phyloP scores from a whole-genome alignment of 805 yeast genomes.

The Sugiyamaella marilandica region DNA sequence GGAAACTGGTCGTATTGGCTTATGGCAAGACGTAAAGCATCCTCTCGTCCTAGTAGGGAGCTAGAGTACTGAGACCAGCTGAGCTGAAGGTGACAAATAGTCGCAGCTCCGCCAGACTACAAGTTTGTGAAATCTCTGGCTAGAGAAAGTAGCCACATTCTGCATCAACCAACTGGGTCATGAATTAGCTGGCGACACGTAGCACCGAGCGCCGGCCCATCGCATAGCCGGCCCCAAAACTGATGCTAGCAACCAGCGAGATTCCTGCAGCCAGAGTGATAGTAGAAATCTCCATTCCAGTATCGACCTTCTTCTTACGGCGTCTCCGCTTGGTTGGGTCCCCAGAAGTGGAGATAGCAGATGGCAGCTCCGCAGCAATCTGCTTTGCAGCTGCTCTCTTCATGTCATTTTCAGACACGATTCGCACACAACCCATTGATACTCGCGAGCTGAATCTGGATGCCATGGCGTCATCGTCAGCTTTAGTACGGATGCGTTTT shows the following conservation, averaged over 20 bases:
- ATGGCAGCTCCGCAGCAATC: background rate
- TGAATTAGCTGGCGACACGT: conserved; percentile 2
- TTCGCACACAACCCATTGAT: conserved; percentile 7
- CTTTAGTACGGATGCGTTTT: background rate
- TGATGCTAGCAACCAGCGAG: conserved; percentile 20
- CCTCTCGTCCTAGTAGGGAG: background rate
- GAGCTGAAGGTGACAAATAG: no score
- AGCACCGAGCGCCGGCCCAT: conserved; percentile 17
- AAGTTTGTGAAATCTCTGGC: background rate
- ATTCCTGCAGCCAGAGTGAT: conserved; percentile 19
- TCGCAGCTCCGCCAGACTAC: background rate
- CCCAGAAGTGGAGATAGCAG: background rate
- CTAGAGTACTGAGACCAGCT: background rate
- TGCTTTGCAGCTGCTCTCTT: conserved; percentile 2
- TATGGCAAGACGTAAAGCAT: no score
- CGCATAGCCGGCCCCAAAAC: conserved; percentile 24
- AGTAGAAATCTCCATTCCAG: conserved; percentile 10
- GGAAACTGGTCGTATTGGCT: no score
- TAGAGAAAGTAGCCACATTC: background rate
- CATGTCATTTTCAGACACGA: conserved; percentile 13
- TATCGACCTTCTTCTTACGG: conserved; percentile 1
- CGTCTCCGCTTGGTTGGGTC: conserved; percentile 2
- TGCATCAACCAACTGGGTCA: background rate
- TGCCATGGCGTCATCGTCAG: background rate
- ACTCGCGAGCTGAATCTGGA: background rate